A percentile compares a stretch with the other conserved stretches of the same genome.
phyloP scores from a whole-genome alignment of 805 yeast genomes.

The Myxozyma vanderwaltii region DNA sequence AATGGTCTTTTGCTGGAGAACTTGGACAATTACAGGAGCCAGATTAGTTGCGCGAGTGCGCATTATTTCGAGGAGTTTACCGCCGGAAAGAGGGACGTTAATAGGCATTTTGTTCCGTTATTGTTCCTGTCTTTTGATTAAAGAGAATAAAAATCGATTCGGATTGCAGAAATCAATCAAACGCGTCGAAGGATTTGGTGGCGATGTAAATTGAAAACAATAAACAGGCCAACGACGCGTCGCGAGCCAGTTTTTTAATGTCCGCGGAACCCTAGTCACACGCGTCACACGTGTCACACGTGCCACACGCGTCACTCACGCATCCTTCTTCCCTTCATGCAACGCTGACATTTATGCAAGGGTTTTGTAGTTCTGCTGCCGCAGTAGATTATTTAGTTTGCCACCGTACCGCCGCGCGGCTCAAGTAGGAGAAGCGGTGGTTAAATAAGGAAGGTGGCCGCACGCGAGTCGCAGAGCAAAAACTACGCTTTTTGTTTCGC shows the following conservation, averaged over 20 bases:
- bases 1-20: constrained; percentile 29
- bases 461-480: not conserved
- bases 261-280: no score
- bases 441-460: not conserved
- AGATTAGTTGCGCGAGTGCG: not conserved
- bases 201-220: not conserved
- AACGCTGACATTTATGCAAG: not conserved
- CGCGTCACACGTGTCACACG: constrained; percentile 1
- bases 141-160: no score
- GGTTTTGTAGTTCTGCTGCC: not conserved
- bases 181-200: not conserved
- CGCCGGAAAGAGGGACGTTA: constrained; percentile 15
- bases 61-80: constrained; percentile 12
- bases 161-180: no score
- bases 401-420: constrained; percentile 3
- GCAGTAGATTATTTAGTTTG: not conserved
- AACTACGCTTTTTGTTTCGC: no score
- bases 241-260: no score
- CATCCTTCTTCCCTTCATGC: no score
- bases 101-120: not conserved
- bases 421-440: not conserved
- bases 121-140: no score
- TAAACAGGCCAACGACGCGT: no score
- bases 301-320: not conserved
- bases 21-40: constrained; percentile 21